Percentiles rank a stretch among this genome's conserved stretches.
Conservation (phyloP, 2,329 filamentous ascomycete species). For the Aspergillus nomiae region DNA sequence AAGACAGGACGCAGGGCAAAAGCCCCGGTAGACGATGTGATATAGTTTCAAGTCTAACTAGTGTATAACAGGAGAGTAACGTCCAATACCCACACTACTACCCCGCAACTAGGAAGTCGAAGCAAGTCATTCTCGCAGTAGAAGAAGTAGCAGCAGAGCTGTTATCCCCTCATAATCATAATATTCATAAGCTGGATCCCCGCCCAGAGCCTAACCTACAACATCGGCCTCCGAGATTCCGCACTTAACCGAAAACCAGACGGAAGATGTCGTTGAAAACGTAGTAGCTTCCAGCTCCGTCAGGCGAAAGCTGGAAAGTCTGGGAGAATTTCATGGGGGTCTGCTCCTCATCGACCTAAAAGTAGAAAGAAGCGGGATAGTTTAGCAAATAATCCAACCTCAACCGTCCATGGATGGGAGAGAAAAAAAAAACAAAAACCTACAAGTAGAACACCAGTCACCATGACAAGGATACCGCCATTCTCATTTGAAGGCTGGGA, state of each 20-base stretch:
- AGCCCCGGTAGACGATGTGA: background rate
- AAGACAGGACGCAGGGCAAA: background rate
- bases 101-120: background rate
- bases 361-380: background rate
- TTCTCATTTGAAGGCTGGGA: constrained; percentile 72
- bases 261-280: constrained; percentile 96
- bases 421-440: constrained; percentile 29
- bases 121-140: background rate
- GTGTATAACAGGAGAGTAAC: background rate
- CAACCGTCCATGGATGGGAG: background rate
- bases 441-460: constrained; percentile 85
- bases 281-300: constrained; percentile 70
- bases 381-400: background rate
- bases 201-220: background rate
- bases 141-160: background rate
- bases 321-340: constrained; percentile 90
- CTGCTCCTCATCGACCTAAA: constrained; percentile 79
- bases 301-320: constrained; percentile 79
- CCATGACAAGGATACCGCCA: constrained; percentile 78
- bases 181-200: constrained; percentile 16
- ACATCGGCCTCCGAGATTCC: background rate
- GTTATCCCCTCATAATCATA: constrained; percentile 16
- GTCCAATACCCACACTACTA: background rate
- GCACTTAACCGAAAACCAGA: constrained; percentile 63
- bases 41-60: background rate